Percentiles rank a stretch among this genome's conserved stretches.
These are phyloP conservation scores for Penicillium nordicum DNA, from an alignment of 2,329 filamentous ascomycete species.

Conservation along the genomic window DNA sequence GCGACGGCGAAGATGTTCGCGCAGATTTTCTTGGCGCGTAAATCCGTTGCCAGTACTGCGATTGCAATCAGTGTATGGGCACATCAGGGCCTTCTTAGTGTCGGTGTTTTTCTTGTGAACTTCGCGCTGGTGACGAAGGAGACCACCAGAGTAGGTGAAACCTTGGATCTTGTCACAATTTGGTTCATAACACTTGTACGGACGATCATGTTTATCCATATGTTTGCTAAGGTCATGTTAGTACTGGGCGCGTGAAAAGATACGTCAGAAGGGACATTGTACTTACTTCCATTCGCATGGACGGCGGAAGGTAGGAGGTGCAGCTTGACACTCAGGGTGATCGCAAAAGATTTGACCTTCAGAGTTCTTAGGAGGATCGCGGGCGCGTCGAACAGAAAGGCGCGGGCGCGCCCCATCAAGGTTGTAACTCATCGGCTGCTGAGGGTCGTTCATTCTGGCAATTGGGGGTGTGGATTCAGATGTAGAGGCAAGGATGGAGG, in stretches of 20 bases:
- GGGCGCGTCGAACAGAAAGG: slow-evolving; percentile 42
- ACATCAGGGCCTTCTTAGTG: slow-evolving; percentile 81
- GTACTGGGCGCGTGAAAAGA: slow-evolving; percentile 18
- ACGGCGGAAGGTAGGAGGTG: slow-evolving; percentile 65
- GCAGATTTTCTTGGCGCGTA: slow-evolving; percentile 87
- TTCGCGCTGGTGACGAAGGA: slow-evolving; percentile 86
- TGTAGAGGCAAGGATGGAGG: slow-evolving; percentile 35
- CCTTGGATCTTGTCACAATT: slow-evolving; percentile 88
- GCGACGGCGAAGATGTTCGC: slow-evolving; percentile 88
- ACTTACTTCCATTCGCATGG: slow-evolving; percentile 93
- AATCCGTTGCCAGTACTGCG: slow-evolving; percentile 85
- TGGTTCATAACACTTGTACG: slow-evolving; percentile 78
- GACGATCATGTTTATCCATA: slow-evolving; percentile 96
- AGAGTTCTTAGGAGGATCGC: slow-evolving; percentile 59
- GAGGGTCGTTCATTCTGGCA: slow-evolving; percentile 37
- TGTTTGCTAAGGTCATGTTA: slow-evolving; percentile 66
- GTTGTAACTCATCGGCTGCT: slow-evolving; percentile 25
- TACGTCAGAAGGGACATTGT: not conserved
- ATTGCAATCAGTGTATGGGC: slow-evolving; percentile 83
- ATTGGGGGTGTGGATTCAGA: slow-evolving; percentile 33
- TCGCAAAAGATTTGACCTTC: slow-evolving; percentile 77
- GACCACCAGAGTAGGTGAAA: slow-evolving; percentile 90
- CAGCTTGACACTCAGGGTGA: slow-evolving; percentile 64
- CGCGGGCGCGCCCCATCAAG: slow-evolving; percentile 39
- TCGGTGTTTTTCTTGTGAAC: slow-evolving; percentile 89